phyloP scores from a whole-genome alignment of 768 basidiomycete genomes.

The Trametes cingulata region DNA sequence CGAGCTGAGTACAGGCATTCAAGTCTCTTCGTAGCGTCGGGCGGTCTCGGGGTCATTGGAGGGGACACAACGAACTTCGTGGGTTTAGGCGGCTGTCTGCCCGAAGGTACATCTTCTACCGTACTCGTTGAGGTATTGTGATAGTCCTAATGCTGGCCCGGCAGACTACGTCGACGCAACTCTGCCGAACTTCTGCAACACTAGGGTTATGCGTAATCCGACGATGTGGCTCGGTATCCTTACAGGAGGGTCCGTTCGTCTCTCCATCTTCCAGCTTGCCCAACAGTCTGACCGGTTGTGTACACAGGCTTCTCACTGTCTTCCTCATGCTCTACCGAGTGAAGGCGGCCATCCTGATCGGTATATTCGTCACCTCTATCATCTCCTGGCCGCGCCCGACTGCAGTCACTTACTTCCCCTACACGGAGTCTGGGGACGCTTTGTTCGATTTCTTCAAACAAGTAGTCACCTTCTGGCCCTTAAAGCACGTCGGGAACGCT shows the following conservation, averaged over 20 bases:
- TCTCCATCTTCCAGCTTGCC: neutral
- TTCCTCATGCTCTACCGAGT: conserved; percentile 84
- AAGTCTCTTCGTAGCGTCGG: conserved; percentile 45
- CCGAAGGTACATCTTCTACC: conserved; percentile 39
- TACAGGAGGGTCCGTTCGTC: conserved; percentile 63
- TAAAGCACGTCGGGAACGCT: conserved; percentile 62
- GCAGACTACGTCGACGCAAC: conserved; percentile 44
- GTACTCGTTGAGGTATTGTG: neutral
- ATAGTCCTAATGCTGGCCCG: too few relatives aligned
- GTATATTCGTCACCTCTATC: conserved; percentile 82
- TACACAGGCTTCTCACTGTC: conserved; percentile 64
- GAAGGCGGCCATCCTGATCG: conserved; percentile 79
- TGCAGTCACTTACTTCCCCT: conserved; percentile 78
- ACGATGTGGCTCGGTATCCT: conserved; percentile 91
- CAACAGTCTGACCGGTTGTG: neutral
- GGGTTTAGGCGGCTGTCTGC: conserved; percentile 71
- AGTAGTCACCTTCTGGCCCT: conserved; percentile 72
- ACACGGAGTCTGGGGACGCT: conserved; percentile 64
- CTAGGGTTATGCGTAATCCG: conserved; percentile 67
- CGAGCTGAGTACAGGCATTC: conserved; percentile 9
- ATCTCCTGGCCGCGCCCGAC: conserved; percentile 89
- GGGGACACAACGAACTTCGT: conserved; percentile 71
- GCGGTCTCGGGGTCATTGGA: conserved; percentile 75
- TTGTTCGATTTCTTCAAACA: conserved; percentile 85
- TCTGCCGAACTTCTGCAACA: conserved; percentile 61